Evolutionary conservation across 2,329 filamentous ascomycete genomes (phyloP).

Genomic region (Bipolaris sorokiniana): DNA sequence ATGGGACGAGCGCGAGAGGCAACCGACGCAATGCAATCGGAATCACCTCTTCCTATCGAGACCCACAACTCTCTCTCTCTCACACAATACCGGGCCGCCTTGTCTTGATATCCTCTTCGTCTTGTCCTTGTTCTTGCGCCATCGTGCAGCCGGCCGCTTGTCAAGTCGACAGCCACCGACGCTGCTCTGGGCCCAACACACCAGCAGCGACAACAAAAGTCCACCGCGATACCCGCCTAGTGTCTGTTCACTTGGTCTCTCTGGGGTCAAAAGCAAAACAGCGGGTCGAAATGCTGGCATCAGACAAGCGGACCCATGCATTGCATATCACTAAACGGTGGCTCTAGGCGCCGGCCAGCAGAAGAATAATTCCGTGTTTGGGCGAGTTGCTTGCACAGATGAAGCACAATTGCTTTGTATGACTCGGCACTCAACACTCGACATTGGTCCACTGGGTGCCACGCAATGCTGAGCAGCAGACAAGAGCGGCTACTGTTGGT

Average conservation of each 20-base stretch:
- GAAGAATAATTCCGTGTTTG: neutral
- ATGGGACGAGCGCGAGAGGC: conserved; percentile 1
- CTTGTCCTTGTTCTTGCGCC: conserved; percentile 31
- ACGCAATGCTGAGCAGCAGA: neutral
- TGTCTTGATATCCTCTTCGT: no score
- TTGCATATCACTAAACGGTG: neutral
- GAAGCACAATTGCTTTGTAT: no score
- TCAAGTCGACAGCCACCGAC: conserved; percentile 14
- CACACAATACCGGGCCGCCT: no score
- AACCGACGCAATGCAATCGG: conserved; percentile 4
- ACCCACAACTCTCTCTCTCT: neutral
- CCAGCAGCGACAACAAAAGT: conserved; percentile 2
- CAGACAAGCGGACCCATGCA: neutral
- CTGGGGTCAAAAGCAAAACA: conserved; percentile 6
- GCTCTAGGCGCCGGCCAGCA: conserved; percentile 1
- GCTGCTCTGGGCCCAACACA: conserved; percentile 2
- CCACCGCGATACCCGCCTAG: conserved; percentile 18
- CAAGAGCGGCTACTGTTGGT: neutral
- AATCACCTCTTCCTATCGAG: conserved; percentile 5
- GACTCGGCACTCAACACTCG: neutral
- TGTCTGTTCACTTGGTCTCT: neutral
- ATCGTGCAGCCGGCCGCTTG: conserved; percentile 24
- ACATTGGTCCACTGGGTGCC: neutral
- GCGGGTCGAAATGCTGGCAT: conserved; percentile 10
- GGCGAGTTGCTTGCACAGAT: neutral